phyloP scores from a whole-genome alignment of 805 yeast species.

The Yamadazyma phyllophila region DNA sequence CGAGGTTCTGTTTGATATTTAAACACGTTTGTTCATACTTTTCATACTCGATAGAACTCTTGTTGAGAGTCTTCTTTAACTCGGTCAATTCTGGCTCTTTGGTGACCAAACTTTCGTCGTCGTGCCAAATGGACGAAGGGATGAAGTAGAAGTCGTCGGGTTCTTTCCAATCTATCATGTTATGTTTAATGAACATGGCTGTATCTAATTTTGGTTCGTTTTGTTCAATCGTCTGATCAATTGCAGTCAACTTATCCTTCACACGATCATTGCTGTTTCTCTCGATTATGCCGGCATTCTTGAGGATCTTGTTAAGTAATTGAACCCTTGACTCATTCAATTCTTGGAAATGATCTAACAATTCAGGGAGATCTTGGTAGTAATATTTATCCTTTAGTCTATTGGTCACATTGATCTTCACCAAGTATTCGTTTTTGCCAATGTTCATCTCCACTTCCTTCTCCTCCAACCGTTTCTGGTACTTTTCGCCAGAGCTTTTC shows the following conservation, averaged over 20 bases:
- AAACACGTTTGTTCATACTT: slow-evolving; percentile 41
- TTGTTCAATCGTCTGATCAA: slow-evolving; percentile 58
- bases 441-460: slow-evolving; percentile 79
- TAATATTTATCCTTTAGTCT: slow-evolving; percentile 80
- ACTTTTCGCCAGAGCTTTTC: slow-evolving; percentile 49
- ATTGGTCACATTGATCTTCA: slow-evolving; percentile 81
- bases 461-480: slow-evolving; percentile 53
- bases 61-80: slow-evolving; percentile 51
- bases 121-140: slow-evolving; percentile 96
- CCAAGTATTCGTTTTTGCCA: slow-evolving; percentile 79
- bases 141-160: slow-evolving; percentile 82
- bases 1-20: slow-evolving; percentile 50
- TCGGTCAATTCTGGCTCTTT: slow-evolving; percentile 57
- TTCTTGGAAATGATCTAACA: slow-evolving; percentile 49
- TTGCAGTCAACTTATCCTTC: slow-evolving; percentile 48
- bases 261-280: slow-evolving; percentile 43
- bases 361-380: slow-evolving; percentile 9
- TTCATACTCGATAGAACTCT: slow-evolving; percentile 36
- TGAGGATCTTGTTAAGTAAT: slow-evolving; percentile 66
- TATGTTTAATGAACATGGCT: slow-evolving; percentile 91
- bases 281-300: slow-evolving; percentile 62
- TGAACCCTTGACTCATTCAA: slow-evolving; percentile 76
- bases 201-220: slow-evolving; percentile 76
- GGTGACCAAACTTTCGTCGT: slow-evolving; percentile 72
- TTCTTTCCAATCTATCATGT: slow-evolving; percentile 70